These are phyloP conservation scores for Candida suzukii DNA, from an alignment of 805 yeast species.

Conservation along the genomic window DNA sequence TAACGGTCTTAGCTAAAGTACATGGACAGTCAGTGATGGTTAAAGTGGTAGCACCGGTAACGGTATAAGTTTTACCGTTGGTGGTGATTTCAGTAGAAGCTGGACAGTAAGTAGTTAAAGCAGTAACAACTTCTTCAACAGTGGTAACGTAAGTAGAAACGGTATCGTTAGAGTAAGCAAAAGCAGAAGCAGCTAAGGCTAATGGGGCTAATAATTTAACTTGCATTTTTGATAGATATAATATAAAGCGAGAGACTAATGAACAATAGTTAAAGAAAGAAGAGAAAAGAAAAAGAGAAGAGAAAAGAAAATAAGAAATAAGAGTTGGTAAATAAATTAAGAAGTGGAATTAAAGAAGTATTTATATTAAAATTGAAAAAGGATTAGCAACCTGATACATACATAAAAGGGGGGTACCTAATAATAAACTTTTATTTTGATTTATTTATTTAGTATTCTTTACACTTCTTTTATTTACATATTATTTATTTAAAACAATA, in stretches of 20 bases:
- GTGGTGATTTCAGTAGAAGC: conserved; percentile 57
- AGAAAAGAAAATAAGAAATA: background rate
- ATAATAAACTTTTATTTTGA: no score
- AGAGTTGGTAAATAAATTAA: background rate
- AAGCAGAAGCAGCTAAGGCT: conserved; percentile 32
- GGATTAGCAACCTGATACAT: no score
- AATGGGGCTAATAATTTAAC: conserved; percentile 26
- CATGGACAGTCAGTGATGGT: conserved; percentile 87
- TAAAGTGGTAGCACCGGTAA: conserved; percentile 71
- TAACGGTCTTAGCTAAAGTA: conserved; percentile 36
- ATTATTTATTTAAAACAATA: no score
- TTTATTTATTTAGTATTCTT: no score
- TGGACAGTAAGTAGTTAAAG: conserved; percentile 80
- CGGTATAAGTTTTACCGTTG: conserved; percentile 66
- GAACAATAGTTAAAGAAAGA: background rate
- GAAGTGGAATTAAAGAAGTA: background rate
- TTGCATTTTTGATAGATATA: conserved; percentile 23
- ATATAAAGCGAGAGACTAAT: conserved; percentile 24
- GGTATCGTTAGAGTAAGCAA: conserved; percentile 39
- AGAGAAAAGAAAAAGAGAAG: conserved; percentile 2
- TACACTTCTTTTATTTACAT: no score
- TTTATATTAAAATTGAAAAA: background rate
- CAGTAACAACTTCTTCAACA: conserved; percentile 52
- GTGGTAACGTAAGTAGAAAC: conserved; percentile 32
- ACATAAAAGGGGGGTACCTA: no score